Conservation (phyloP, 1,284 basidiomycete species). For the Amylostereum chailletii region DNA sequence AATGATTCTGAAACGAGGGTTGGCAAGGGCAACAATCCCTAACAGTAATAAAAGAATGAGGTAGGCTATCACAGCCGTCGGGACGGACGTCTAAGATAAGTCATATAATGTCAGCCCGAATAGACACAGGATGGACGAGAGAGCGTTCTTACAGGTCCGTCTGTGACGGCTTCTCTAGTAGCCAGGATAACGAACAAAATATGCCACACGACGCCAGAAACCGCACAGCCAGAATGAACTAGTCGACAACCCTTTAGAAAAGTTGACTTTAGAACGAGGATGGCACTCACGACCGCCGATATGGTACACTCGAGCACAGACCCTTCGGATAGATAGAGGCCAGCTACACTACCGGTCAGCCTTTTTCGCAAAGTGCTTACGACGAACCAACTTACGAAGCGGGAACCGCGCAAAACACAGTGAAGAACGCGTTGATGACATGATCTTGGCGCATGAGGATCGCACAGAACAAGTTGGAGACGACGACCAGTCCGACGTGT, state of each 20-base stretch:
- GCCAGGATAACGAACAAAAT: slow-evolving; percentile 42
- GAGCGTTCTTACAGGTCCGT: slow-evolving; percentile 25
- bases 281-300: slow-evolving; percentile 37
- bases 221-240: slow-evolving; percentile 49
- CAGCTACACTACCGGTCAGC: slow-evolving; percentile 24
- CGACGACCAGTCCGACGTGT: slow-evolving; percentile 38
- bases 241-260: slow-evolving; percentile 3
- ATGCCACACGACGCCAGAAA: slow-evolving; percentile 47
- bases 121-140: too few species aligned
- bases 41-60: slow-evolving; percentile 40
- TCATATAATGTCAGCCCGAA: not conserved
- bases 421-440: slow-evolving; percentile 49
- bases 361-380: not conserved
- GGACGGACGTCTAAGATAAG: slow-evolving; percentile 29
- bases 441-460: slow-evolving; percentile 57
- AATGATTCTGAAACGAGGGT: slow-evolving; percentile 37
- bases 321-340: slow-evolving; percentile 43
- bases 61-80: slow-evolving; percentile 47
- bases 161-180: slow-evolving; percentile 36
- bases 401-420: slow-evolving; percentile 39
- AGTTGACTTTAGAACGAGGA: not conserved
- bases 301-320: slow-evolving; percentile 47
- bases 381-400: slow-evolving; percentile 27
- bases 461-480: slow-evolving; percentile 44
- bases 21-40: slow-evolving; percentile 43